phyloP scores from a whole-genome alignment of 345 rosid genomes.

The Passiflora organensis region DNA sequence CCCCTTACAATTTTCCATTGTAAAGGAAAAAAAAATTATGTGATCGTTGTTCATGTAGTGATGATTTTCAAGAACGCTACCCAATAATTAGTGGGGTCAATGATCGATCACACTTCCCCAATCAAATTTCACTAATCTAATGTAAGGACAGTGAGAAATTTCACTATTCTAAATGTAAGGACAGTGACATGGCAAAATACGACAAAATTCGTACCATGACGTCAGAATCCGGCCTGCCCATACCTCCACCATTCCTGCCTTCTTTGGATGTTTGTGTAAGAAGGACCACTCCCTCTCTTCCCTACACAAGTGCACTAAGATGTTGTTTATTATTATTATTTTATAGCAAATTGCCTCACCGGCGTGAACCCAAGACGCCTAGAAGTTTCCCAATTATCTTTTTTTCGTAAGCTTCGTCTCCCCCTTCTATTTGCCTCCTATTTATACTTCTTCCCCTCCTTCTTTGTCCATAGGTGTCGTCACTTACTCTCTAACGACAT shows the following conservation, averaged over 20 bases:
- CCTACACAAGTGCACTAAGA: too few species aligned
- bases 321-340: too few species aligned
- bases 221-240: neutral
- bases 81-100: neutral
- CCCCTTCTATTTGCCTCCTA: neutral
- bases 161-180: too few species aligned
- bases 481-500: too few species aligned
- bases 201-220: too few species aligned
- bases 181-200: too few species aligned
- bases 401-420: too few species aligned
- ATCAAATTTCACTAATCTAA: slow-evolving; percentile 6
- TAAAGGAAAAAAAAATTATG: too few species aligned
- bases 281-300: neutral
- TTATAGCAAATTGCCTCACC: neutral
- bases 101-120: neutral
- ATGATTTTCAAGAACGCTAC: too few species aligned
- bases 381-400: slow-evolving; percentile 30
- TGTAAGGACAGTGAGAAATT: too few species aligned
- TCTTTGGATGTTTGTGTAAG: slow-evolving; percentile 48
- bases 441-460: neutral
- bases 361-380: slow-evolving; percentile 16
- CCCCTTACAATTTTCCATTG: too few species aligned
- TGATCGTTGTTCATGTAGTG: neutral
- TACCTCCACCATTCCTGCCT: slow-evolving; percentile 14
- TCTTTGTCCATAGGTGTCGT: too few species aligned